Evolutionary conservation across 768 basidiomycete genomes (phyloP), one percentile per base, ranked within the genome.

Genomic region (Boletus rubescentipes): DNA sequence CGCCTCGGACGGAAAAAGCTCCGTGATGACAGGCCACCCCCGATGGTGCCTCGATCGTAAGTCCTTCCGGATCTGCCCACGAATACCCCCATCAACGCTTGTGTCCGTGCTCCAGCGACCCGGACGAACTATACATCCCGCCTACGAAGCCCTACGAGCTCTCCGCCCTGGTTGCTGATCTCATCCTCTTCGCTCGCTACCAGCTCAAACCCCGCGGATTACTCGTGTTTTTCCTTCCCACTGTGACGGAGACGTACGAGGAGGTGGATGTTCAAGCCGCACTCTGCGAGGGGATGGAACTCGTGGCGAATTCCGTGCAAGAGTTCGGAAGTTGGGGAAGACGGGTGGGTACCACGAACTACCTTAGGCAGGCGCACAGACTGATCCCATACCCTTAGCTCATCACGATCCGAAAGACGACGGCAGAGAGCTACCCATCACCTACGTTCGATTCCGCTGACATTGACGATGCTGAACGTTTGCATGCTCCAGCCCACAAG

Each of bases 311-410:
- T 67, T 94, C 92, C 34, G 71, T 93, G 57, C 94, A 99, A 70
- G 86, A 89, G 62, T 99, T 98, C 65, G 94, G 94, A 14, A 89
- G 86, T 23, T 99, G 96, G 96, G 94, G 93, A 1, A 77, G 96
- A 61, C 73, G 96, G 67, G 94, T 93, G 64, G 71, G 89, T 74
- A 23, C 26, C 40, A 15, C 46, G 41, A 39, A 48, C 44, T 9
- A 14, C 11, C 26, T 15, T 46, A 6, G 35, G 35, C 48, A 31
- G 37, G 15, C n/a, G 16, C 34, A 45, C 21, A 16, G 41, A 36
- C 48, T 59, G 36, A 63, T 38, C 15, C 15, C 14, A 34, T 32
- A 20, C 11, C n/a, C n/a, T 39, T 62, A 96, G 93, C 77, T 99
- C 16, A 90, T 98, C 49, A 98, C 96, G 9, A 87, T 98, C 67